These are phyloP conservation scores for Lecanicillium sp. DNA, from an alignment of 2,329 filamentous ascomycete genomes.

Conservation along the genomic window DNA sequence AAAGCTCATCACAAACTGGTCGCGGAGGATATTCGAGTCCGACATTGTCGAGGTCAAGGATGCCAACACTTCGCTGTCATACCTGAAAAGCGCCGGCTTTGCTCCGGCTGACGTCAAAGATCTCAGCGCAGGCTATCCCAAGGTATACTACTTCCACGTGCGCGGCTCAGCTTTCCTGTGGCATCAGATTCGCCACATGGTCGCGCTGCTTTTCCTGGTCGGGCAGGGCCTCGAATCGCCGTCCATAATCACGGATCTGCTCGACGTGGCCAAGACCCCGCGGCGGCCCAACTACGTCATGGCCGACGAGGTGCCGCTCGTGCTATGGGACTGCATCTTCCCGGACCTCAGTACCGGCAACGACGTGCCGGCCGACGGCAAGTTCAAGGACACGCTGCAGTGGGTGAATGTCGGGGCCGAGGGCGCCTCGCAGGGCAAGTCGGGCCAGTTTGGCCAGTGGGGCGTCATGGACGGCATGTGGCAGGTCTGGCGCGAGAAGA, in stretches of 20 bases:
- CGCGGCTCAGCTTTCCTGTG: slow-evolving; percentile 90
- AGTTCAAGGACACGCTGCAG: slow-evolving; percentile 49
- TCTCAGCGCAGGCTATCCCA: slow-evolving; percentile 32
- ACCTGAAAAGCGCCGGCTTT: slow-evolving; percentile 37
- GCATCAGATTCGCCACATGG: slow-evolving; percentile 96
- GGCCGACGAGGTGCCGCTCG: slow-evolving; percentile 81
- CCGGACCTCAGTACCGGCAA: slow-evolving; percentile 32
- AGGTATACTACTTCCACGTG: slow-evolving; percentile 82
- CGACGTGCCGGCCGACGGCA: slow-evolving; percentile 18
- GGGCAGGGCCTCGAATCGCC: slow-evolving; percentile 81
- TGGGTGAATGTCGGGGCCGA: slow-evolving; percentile 79
- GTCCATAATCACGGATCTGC: slow-evolving; percentile 61
- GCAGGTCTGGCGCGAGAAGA: slow-evolving; percentile 73
- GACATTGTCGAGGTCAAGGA: slow-evolving; percentile 65
- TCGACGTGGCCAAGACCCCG: slow-evolving; percentile 66
- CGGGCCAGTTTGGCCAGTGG: slow-evolving; percentile 54
- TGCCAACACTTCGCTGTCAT: slow-evolving; percentile 46
- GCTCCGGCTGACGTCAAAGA: slow-evolving; percentile 15
- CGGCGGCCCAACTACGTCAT: slow-evolving; percentile 82
- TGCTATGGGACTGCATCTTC: slow-evolving; percentile 95
- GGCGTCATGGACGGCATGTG: slow-evolving; percentile 71
- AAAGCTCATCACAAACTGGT: slow-evolving; percentile 84
- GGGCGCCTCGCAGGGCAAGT: slow-evolving; percentile 19
- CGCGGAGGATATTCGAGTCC: slow-evolving; percentile 70
- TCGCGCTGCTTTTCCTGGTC: slow-evolving; percentile 84